Evolutionary conservation across 2,329 filamentous ascomycete genomes (phyloP), one percentile per base, ranked within the genome.

Genomic region (Torrubiella hemipterigena): DNA sequence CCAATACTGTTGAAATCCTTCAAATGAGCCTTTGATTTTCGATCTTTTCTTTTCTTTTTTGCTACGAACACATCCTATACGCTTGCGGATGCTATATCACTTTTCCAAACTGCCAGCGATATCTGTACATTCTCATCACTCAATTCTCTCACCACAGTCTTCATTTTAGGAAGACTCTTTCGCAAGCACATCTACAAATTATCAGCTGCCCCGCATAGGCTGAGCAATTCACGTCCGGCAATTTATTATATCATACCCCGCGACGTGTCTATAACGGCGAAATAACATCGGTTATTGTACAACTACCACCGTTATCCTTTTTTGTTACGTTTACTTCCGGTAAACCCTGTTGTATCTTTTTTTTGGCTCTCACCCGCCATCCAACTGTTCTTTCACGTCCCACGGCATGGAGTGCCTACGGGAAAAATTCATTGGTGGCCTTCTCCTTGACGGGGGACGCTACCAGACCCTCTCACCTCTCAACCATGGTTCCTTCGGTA

Each of bases 401-500:
- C 32, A 36, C 44, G 51, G 48, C 49, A 68, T 93, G 85, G 83
- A 86, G 63, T 93, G 85, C 67, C 74, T 93, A 67, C 77, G 78
- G 63, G 76, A 86, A 61, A 71, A 77, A 51, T 91, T 94, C 61
- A 65, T 76, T 51, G 67, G 76, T 58, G 84, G 81, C 57, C 73
- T 81, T 58, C 62, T 93, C 52, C 77, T 94, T 52, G 77, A 83
- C 54, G 35, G 31, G 12, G 86, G 84, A 56, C 87, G 91, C 44
- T 98, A 91, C 58, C 69, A 82, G 61, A 93, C 87, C 34, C 70
- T 95, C 50, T 83, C 87, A 44, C 87, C 91, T 35, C 81, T 98
- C 63, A 98, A 98, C 55, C 86, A 95, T 70, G 91, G 91, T 46
- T 96, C 91, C 34, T 98, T 96, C 52, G 91, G 91, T 52, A 93